Base-by-base conservation (phyloP, 805 yeast genomes). In the Candida krabiensis region DNA sequence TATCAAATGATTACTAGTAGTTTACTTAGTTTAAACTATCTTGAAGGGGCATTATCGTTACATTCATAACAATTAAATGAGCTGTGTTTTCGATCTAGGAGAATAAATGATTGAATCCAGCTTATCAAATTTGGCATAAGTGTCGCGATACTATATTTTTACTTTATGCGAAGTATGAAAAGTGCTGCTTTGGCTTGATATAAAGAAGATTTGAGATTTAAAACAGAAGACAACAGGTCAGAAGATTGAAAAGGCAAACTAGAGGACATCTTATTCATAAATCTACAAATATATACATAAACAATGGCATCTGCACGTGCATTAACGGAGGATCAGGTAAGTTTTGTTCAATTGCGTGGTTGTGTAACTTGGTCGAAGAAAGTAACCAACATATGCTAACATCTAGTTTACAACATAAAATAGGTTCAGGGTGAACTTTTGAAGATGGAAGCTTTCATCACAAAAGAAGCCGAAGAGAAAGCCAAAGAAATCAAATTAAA, bases 401-500 rank as follows among this genome's bases (percentile, higher is more conserved):
- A 30, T 14, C 23, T 3, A 9, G 8, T 19, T 26, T 26, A 32
- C 25, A 23, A 23, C 25, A 23, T n/a, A n/a, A n/a, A n/a, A 37
- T 60, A 90, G 89, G 98, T 91, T 53, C 89, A 85, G 60, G 88
- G 88, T 55, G 99, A 93, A 73, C 86, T 93, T 67, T 82, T 83
- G 64, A 93, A 93, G 75, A 93, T 93, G 97, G 96, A 91, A 64
- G 90, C 95, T 61, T 93, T 93, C 81, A 93, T 93, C 77, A 87
- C 85, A 70, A 93, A 91, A 78, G 99, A 93, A 71, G 99, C 99
- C 27, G 95, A 90, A 58, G 99, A 93, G 67, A 93, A 93, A 71
- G 96, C 98, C 52, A 87, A 86, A 64, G 99, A 93, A 68, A 89
- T 93, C 60, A 82, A 77, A 63, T 74, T 93, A 57, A 95, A 93